phyloP scores from a whole-genome alignment of 139 green algal genomes.

The Dunaliella primolecta region DNA sequence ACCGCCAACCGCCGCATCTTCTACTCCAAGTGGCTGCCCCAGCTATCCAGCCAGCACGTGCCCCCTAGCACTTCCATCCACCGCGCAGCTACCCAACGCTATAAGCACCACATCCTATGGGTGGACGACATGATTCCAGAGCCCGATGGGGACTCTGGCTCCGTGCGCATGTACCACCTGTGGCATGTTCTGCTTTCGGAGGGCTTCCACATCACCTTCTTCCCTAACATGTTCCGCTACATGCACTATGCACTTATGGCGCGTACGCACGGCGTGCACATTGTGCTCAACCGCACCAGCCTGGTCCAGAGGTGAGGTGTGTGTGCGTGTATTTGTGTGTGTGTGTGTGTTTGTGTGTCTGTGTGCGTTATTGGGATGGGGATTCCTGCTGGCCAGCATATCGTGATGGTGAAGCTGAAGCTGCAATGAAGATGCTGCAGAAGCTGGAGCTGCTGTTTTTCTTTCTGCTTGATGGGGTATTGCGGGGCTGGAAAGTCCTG shows the following conservation, averaged over 20 bases:
- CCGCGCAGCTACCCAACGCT: background rate
- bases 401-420: no score
- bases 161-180: slow-evolving; percentile 19
- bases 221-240: background rate
- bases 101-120: slow-evolving; percentile 16
- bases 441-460: no score
- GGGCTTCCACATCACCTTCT: slow-evolving; percentile 15
- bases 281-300: background rate
- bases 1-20: slow-evolving; percentile 18
- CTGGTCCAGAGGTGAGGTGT: background rate
- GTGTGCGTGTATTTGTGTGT: no score
- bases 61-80: background rate
- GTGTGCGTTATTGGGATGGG: no score
- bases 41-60: slow-evolving; percentile 1
- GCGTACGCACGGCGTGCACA: background rate
- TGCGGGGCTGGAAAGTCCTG: no score
- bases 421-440: no score
- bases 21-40: slow-evolving; percentile 18
- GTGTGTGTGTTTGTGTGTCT: no score
- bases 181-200: slow-evolving; percentile 14
- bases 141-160: slow-evolving; percentile 23
- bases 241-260: background rate
- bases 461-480: no score
- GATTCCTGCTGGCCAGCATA: no score
- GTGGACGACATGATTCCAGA: slow-evolving; percentile 33